Evolutionary conservation across 306 rosid species (phyloP), one percentile per base, ranked within the genome.

Genomic region (Urtica urens): DNA sequence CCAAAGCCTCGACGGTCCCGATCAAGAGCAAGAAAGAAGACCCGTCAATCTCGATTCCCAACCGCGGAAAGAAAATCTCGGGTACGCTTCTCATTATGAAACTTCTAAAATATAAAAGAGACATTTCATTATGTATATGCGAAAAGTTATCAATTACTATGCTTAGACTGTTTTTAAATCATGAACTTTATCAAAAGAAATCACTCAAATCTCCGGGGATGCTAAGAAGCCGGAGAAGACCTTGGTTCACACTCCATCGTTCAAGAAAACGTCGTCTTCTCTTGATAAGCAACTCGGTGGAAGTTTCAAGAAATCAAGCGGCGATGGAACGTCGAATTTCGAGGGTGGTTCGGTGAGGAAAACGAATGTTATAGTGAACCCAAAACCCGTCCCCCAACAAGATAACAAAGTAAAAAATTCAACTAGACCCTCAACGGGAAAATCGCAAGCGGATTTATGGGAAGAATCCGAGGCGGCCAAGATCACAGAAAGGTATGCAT

Each of bases 391-490:
- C 43, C 21, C 49, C 22, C 66, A 46, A 29, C 46, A 57, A 47
- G 68, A 60, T 43, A 51, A 53, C 23, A 28, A 11, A 33, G 20
- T 50, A 51, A 66, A 49, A 57, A 43, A 23, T 50, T 55, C 76
- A 38, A 29, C 46, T 45, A 53, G 55, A 53, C 15, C 46, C 35
- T 33, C 60, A 12, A 22, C 15, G 10, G 59, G 7, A 6, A 67
- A 74, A 59, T 51, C 47, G 49, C 52, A 65, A 38, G 83, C 78
- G 55, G 79, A 81, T 47, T 51, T 49, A 20, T 82, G 99, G 99
- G 86, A 79, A 78, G 75, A 41, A 60, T 44, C 73, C 2, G 69
- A 85, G 68, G 49, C 73, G 11, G 67, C 70, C 39, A 80, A 53
- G 50, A 81, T 92, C 47, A 59, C 54, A 47, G 23, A 71, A 28